phyloP scores from a whole-genome alignment of 306 rosid species.

The Lithocarpus polystachyus region DNA sequence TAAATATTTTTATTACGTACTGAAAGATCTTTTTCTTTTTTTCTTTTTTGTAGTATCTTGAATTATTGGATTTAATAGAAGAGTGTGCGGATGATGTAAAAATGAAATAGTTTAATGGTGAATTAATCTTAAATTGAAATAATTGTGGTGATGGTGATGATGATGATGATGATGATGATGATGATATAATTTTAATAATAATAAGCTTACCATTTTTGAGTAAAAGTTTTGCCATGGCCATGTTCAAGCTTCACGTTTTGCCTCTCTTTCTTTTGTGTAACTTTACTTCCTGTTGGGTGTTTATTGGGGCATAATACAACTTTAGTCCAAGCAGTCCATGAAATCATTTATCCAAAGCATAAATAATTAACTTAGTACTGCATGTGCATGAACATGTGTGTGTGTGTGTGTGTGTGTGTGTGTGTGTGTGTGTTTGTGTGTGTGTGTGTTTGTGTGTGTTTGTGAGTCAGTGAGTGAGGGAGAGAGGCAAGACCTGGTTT shows the following conservation, averaged over 20 bases:
- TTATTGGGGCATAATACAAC: neutral
- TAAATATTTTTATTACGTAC: no score
- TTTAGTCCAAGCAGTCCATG: neutral
- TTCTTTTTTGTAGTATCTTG: neutral
- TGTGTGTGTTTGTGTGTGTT: neutral
- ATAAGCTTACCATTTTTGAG: neutral
- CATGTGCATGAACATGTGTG: neutral
- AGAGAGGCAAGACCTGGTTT: neutral
- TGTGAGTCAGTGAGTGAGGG: neutral
- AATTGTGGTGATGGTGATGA: neutral
- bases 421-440: neutral
- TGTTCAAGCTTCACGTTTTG: neutral
- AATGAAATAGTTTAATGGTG: neutral
- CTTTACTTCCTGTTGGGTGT: neutral
- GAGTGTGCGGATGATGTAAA: neutral
- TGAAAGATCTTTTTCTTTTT: no score
- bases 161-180: no score
- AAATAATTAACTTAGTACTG: neutral
- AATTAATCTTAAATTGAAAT: neutral
- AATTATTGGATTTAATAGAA: neutral
- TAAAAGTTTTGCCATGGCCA: no score
- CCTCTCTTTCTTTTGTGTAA: neutral
- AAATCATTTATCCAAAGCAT: neutral
- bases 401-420: neutral
- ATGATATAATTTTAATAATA: neutral